Conservation (phyloP, 2,329 filamentous ascomycete genomes). For the Fusarium miscanthi region DNA sequence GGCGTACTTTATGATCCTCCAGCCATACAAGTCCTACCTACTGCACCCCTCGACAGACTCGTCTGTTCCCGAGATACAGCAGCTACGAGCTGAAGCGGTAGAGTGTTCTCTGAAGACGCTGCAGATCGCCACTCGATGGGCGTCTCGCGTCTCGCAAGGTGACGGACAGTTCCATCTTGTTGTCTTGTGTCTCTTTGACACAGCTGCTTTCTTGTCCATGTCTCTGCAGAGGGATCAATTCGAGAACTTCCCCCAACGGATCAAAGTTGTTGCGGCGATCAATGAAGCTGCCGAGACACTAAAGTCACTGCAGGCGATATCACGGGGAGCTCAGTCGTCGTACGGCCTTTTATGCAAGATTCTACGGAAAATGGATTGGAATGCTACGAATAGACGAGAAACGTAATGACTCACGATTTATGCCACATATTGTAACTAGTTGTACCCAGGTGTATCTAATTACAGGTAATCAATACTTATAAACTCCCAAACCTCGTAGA, state of each 20-base stretch:
- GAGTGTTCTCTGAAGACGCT: background rate
- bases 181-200: slow-evolving; percentile 1
- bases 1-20: slow-evolving; percentile 10
- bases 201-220: slow-evolving; percentile 6
- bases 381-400: background rate
- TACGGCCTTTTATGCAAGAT: background rate
- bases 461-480: background rate
- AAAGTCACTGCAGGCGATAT: background rate
- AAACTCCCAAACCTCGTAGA: background rate
- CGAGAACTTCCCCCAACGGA: background rate
- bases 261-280: background rate
- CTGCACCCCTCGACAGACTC: background rate
- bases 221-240: background rate
- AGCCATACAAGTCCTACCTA: slow-evolving; percentile 11
- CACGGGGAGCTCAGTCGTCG: slow-evolving; percentile 9
- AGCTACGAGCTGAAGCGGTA: background rate
- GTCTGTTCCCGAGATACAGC: background rate
- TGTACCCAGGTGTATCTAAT: background rate
- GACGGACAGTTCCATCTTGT: slow-evolving; percentile 15
- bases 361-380: background rate
- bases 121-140: background rate
- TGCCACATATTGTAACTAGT: background rate
- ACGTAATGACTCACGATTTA: background rate
- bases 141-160: background rate
- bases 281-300: background rate